Evolutionary conservation across 2,329 filamentous ascomycete species (phyloP), one percentile per base, ranked within the genome.

Genomic region (Penicillium sp.): DNA sequence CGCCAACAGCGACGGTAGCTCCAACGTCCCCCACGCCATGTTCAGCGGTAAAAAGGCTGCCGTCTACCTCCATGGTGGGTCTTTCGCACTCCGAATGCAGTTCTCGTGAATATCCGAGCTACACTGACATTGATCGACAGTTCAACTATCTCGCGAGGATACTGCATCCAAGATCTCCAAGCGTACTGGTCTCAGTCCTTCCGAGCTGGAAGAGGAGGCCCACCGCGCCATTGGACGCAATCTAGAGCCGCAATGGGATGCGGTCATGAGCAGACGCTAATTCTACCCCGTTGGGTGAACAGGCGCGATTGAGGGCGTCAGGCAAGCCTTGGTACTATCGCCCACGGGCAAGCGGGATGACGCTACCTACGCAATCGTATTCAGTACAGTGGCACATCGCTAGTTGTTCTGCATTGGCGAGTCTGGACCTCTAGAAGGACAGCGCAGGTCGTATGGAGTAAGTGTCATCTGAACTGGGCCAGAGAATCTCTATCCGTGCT

Each of bases 1-100:
- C 52, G 76, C 75, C 9, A 84, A 83, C 63, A 75, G 73, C 29
- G 80, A 83, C 45, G 76, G 76, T n/a, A 68, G 71, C 7, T 82
- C 79, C 3, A 84, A 83, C 52, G 75, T 83, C 0, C 79, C 79
- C 0, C 80, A 83, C 52, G 81, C 81, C 0, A 73, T 84, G 57
- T 83, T 71, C 57, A 77, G 69, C 9, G 81, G 80, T 3, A 84
- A 84, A 71, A 64, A 73, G 28, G 70, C 79, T 0, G 80, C 77
- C 4, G 79, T 84, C 1, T 80, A 66, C 42, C 49, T 81, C 4
- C 81, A 84, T 53, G 63, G 43, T 45, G 38, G 9, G 27, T 2
- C 13, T 13, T 5, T 13, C 11, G 7, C n/a, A 7, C 29, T 32
- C 8, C 11, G 2, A 11, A 1, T 5, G n/a, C 0, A 5, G 5